Evolutionary conservation across 495 filamentous ascomycete genomes (phyloP).

Genomic region (Penicillium robsamsonii): DNA sequence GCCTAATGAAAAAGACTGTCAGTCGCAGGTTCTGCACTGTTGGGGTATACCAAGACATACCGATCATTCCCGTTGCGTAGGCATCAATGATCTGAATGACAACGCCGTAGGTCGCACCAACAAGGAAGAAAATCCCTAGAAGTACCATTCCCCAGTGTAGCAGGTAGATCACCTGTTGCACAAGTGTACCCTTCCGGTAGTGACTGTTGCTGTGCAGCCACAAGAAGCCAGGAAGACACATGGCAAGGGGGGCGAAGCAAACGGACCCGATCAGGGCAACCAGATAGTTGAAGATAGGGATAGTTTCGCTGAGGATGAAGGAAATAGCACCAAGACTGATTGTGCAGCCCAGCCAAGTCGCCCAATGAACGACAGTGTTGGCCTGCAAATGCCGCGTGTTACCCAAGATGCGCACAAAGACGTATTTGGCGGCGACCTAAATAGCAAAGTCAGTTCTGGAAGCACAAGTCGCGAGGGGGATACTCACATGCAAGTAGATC

Average conservation of each 20-base stretch:
- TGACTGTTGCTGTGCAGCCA: conserved; percentile 43
- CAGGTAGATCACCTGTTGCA: conserved; percentile 15
- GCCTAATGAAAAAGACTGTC: conserved; percentile 1
- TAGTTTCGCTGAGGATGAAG: conserved; percentile 63
- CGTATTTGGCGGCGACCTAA: conserved; percentile 52
- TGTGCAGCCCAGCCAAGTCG: conserved; percentile 54
- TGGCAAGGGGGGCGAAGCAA: conserved; percentile 33
- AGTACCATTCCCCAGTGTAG: conserved; percentile 16
- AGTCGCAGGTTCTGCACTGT: not conserved
- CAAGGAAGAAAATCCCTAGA: conserved; percentile 23
- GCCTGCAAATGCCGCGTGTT: conserved; percentile 53
- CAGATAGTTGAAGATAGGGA: conserved; percentile 65
- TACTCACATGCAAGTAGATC: conserved; percentile 56
- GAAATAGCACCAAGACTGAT: conserved; percentile 52
- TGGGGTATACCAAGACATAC: conserved; percentile 9
- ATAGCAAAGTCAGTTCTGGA: not conserved
- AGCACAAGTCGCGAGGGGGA: not conserved
- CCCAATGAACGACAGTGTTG: conserved; percentile 41
- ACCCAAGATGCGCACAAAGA: conserved; percentile 56
- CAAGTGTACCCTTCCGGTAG: conserved; percentile 17
- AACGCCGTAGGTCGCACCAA: conserved; percentile 24
- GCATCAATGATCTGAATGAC: conserved; percentile 18
- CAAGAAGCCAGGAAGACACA: conserved; percentile 39
- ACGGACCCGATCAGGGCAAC: conserved; percentile 41
- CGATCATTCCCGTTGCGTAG: conserved; percentile 18